Percentiles rank a stretch among this genome's conserved stretches.
Conservation (phyloP, 129 eudicot genomes). For the Ambrosia trifida region DNA sequence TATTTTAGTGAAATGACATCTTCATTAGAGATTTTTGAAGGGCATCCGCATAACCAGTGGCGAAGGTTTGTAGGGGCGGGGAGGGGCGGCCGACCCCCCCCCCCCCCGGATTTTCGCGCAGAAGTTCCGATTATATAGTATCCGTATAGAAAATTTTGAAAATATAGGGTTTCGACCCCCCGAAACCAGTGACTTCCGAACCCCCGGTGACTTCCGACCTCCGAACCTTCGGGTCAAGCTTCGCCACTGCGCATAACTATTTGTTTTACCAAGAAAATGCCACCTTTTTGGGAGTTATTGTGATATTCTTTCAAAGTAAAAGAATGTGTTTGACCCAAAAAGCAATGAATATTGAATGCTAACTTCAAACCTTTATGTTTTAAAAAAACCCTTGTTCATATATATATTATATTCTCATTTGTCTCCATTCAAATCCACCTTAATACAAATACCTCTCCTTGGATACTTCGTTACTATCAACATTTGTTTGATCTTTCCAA, state of each 20-base stretch:
- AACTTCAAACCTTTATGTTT: conserved; percentile 31
- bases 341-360: conserved; percentile 27
- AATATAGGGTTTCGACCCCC: too few relatives aligned
- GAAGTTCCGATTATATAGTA: too few relatives aligned
- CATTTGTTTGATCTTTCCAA: conserved; percentile 37
- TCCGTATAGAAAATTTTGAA: too few relatives aligned
- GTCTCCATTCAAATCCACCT: conserved; percentile 25
- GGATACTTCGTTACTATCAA: conserved; percentile 38
- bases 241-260: too few relatives aligned
- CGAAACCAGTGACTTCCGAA: too few relatives aligned
- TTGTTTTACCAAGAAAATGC: neutral
- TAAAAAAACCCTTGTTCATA: conserved; percentile 24
- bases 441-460: conserved; percentile 33
- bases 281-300: conserved; percentile 22
- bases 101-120: too few relatives aligned
- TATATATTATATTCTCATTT: conserved; percentile 32
- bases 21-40: too few relatives aligned
- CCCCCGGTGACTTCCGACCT: too few relatives aligned
- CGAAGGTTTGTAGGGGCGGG: too few relatives aligned
- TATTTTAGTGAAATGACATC: neutral
- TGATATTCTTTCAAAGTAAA: conserved; percentile 37
- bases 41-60: too few relatives aligned
- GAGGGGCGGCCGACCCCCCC: too few relatives aligned
- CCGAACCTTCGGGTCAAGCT: too few relatives aligned
- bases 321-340: conserved; percentile 16